Evolutionary conservation across 75 land plant genomes (phyloP), one percentile per base, ranked within the genome.

Genomic region (Gnetum montanum): DNA sequence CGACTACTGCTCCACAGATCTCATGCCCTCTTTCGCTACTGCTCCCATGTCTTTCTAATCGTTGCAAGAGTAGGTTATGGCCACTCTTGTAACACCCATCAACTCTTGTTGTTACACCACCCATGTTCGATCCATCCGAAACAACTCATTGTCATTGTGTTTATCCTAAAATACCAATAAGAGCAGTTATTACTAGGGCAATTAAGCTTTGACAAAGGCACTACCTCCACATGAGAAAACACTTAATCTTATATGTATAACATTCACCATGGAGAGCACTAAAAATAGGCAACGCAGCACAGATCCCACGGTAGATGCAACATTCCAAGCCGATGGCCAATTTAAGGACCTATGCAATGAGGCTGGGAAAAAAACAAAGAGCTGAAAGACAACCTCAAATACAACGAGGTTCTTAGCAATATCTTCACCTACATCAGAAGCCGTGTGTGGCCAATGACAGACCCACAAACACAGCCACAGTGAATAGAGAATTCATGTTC

Each of bases 381-480:
- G 71, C 96, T 85, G 73, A 92, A 92, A 47, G 95, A 76, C 8
- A 84, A 92, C 97, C 70, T 92, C 97, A 57, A 66, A 77, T 30
- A 88, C 74, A 27, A 92, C 62, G 16, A 88, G 76, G 43, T 69
- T 58, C 60, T 54, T 67, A 28, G 43, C 73, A 27, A 70, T 68
- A 47, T 72, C 74, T 24, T 52, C 27, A 15, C 76, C 76, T 43
- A 79, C 85, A 43, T 70, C 68, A 58, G 82, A 85, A 29, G 66
- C 30, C 78, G 0, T 67, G 78, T 1, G 71, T 65, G 46, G 85
- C 64, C 37, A 84, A 68, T 2, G 97, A 80, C 36, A 92, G 78
- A 13, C 97, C 97, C 8, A 92, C 85, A 65, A 92, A 92, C 30
- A 92, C 90, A 40, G 97, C 97, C n/a, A 89, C 63, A 12, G 95